A percentile compares a stretch with the other conserved stretches of the same genome.
Conservation (phyloP, 2,329 filamentous ascomycete genomes). For the Nothophaeocryptopus gaeumannii region DNA sequence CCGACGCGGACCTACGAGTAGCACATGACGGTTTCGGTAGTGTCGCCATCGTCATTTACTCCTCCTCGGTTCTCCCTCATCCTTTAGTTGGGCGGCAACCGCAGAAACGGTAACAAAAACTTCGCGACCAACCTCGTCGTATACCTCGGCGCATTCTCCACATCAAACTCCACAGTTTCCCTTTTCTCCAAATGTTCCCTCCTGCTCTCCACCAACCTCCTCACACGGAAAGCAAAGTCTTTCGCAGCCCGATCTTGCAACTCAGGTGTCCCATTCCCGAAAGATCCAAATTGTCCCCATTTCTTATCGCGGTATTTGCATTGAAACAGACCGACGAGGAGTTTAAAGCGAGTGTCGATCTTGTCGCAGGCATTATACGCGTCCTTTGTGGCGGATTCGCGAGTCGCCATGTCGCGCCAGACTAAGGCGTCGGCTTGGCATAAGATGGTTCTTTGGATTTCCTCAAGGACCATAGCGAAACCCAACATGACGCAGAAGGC, state of each 20-base stretch:
- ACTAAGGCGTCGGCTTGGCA: constrained; percentile 42
- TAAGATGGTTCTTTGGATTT: constrained; percentile 47
- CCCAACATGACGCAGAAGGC: constrained; percentile 48
- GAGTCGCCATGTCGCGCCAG: constrained; percentile 26
- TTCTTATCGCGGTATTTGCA: constrained; percentile 48
- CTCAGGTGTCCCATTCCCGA: constrained; percentile 40
- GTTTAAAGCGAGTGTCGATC: constrained; percentile 45
- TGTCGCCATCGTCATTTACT: too few species aligned
- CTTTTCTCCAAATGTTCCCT: constrained; percentile 39
- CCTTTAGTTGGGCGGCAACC: constrained; percentile 9
- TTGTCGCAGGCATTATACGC: constrained; percentile 42
- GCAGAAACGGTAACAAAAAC: constrained; percentile 41
- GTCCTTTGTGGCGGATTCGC: constrained; percentile 8
- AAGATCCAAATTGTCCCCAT: constrained; percentile 37
- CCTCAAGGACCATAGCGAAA: constrained; percentile 49
- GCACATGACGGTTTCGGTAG: too few species aligned
- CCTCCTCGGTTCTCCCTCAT: too few species aligned
- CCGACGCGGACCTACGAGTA: too few species aligned
- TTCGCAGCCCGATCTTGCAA: constrained; percentile 35
- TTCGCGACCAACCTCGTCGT: constrained; percentile 44
- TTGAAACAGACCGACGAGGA: constrained; percentile 47
- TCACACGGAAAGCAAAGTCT: constrained; percentile 39
- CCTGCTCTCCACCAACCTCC: constrained; percentile 42
- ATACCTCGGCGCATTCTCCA: constrained; percentile 40
- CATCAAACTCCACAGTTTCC: constrained; percentile 38